Conservation (phyloP, 2,329 filamentous ascomycete species). For the Emergomyces orientalis region DNA sequence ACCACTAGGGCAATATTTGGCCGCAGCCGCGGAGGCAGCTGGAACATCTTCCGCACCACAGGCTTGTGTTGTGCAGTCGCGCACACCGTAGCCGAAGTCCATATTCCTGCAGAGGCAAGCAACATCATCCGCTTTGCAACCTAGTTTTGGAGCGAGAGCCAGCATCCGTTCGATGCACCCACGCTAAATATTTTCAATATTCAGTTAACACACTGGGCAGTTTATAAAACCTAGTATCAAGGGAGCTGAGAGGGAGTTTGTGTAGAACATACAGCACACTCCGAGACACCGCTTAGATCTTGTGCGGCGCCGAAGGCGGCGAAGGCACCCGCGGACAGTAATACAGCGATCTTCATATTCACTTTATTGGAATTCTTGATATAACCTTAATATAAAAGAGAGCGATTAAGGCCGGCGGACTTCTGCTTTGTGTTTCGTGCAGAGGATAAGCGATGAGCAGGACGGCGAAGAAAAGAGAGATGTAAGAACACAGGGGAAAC, state of each 20-base stretch:
- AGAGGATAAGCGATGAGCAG: not conserved
- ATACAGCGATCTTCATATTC: conserved; percentile 23
- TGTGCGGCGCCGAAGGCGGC: conserved; percentile 18
- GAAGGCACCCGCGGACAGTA: conserved; percentile 18
- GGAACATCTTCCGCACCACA: conserved; percentile 33
- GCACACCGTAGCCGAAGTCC: conserved; percentile 38
- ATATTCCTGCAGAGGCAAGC: conserved; percentile 33
- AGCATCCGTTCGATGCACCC: conserved; percentile 40
- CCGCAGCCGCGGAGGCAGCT: conserved; percentile 2
- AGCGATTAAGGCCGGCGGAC: not conserved
- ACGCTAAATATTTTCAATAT: conserved; percentile 22
- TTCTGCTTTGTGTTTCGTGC: not conserved
- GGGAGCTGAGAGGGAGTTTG: not conserved
- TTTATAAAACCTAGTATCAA: not conserved
- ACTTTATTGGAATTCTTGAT: not conserved
- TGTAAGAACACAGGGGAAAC: not conserved
- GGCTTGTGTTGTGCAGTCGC: conserved; percentile 38
- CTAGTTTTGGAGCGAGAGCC: conserved; percentile 30
- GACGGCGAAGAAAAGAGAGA: not conserved
- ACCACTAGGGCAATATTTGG: not conserved
- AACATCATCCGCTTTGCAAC: conserved; percentile 31
- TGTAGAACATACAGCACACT: conserved; percentile 22
- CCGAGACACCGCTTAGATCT: conserved; percentile 15
- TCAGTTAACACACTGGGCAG: not conserved
- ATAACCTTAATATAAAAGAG: not conserved